These are phyloP conservation scores for Tetradesmus lagerheimii DNA, from an alignment of 139 green algal species.

Conservation along the genomic window DNA sequence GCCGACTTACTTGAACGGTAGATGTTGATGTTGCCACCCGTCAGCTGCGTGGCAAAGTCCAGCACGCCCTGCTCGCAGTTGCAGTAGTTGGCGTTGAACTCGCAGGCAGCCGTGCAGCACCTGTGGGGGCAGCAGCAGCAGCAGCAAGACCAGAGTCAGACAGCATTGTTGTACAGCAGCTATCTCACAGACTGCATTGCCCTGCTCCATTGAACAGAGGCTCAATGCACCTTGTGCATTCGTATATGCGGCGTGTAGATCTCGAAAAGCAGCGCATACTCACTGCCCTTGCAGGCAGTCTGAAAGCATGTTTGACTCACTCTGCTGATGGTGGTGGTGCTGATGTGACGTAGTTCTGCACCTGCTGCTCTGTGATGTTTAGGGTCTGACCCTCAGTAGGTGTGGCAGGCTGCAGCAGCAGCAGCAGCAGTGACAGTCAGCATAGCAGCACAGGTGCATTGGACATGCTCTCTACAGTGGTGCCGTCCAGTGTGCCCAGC, in stretches of 20 bases:
- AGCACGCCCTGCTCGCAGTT: constrained; percentile 24
- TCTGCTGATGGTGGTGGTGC: constrained; percentile 22
- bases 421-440: neutral
- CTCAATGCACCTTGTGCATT: no score
- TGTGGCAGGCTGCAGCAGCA: neutral
- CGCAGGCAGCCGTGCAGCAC: constrained; percentile 23
- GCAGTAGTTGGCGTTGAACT: constrained; percentile 36
- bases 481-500: no score
- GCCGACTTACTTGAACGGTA: constrained; percentile 24
- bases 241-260: no score
- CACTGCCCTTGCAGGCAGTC: no score
- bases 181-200: no score
- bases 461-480: no score
- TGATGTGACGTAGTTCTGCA: neutral
- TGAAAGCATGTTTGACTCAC: neutral
- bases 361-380: constrained; percentile 18
- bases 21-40: neutral
- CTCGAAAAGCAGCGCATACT: no score
- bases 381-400: neutral
- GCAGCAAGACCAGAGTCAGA: no score
- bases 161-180: no score
- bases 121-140: neutral
- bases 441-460: neutral
- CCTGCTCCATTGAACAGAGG: no score
- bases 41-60: constrained; percentile 31